Evolutionary conservation across 352 stramenopile species (phyloP), one percentile per base, ranked within the genome.

Genomic region (Phytophthora multivora): DNA sequence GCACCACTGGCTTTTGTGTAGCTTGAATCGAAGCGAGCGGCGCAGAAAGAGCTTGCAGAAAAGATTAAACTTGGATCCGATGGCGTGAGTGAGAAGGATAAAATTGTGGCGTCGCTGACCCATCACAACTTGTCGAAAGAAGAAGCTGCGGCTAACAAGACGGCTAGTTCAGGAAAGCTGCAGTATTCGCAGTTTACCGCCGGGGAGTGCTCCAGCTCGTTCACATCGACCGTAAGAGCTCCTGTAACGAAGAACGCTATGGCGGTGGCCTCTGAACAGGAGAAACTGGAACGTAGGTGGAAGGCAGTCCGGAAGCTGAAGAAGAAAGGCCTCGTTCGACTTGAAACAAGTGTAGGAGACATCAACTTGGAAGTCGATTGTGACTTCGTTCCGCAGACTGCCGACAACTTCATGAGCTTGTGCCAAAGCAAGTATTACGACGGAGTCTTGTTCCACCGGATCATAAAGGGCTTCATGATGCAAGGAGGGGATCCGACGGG

Each of bases 381-480:
- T 66, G 96, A 99, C 71, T 97, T 99, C 53, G 95, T 97, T 16
- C 97, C 97, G 16, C 80, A 96, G 41, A 99, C 96, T 0, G 81
- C 90, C 10, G 96, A 98, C 73, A 99, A 99, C 62, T 99, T 99
- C 69, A 83, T 99, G 48, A 84, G 93, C 26, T 75, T 99, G 43
- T 98, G 93, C 55, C 66, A 88, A 30, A 83, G 82, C 13, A 84
- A 92, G 30, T 98, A 98, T 59, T 99, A 99, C 71, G 83, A 99
- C 66, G 88, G 87, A 15, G 88, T 90, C 26, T 54, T 94, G 5
- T 99, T 99, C 78, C 98, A 99, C 72, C 93, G 98, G 11, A 71
- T 98, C 8, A 98, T 99, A 71, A 82, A 76, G 19, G 94, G 93
- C 28, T 99, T 99, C 64, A 99, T 99, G 96, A 86, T 94, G 77